Percentiles rank a stretch among this genome's conserved stretches.
These are phyloP conservation scores for Scutellaria barbata DNA, from an alignment of 257 asterid species.

Conservation along the genomic window DNA sequence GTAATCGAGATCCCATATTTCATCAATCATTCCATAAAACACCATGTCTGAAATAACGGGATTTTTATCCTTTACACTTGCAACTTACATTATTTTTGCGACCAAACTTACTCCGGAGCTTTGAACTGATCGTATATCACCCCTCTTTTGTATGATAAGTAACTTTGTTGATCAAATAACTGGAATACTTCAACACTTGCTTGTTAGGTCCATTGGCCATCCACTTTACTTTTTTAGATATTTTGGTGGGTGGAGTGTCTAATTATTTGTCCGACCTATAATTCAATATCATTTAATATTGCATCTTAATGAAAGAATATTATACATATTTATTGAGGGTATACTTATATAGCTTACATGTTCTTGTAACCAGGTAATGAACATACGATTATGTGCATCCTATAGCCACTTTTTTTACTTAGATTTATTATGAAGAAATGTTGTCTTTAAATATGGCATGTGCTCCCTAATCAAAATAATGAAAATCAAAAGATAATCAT, in stretches of 20 bases:
- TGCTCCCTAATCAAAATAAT: not conserved
- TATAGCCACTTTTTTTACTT: not conserved
- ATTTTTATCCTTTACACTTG: constrained; percentile 1
- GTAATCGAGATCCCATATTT: not conserved
- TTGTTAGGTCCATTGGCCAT: not conserved
- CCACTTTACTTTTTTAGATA: not conserved
- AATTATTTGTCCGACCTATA: not conserved
- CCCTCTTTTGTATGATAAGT: not conserved
- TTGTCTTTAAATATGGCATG: not conserved
- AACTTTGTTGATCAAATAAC: not conserved
- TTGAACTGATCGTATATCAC: not conserved
- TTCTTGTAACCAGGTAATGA: not conserved
- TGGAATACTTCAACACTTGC: not conserved
- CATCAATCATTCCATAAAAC: not conserved
- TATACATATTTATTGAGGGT: not conserved
- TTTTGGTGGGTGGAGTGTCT: not conserved
- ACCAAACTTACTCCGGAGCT: not conserved
- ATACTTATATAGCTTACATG: not conserved
- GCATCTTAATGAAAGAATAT: not conserved
- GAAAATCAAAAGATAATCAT: not conserved
- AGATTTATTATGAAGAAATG: not conserved
- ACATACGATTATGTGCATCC: not conserved
- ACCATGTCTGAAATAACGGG: not conserved
- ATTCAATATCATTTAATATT: not conserved
- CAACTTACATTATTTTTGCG: not conserved